Percentiles rank a stretch among this genome's conserved stretches.
phyloP scores from a whole-genome alignment of 2,329 filamentous ascomycete genomes.

The Ambrosiella beaveri region DNA sequence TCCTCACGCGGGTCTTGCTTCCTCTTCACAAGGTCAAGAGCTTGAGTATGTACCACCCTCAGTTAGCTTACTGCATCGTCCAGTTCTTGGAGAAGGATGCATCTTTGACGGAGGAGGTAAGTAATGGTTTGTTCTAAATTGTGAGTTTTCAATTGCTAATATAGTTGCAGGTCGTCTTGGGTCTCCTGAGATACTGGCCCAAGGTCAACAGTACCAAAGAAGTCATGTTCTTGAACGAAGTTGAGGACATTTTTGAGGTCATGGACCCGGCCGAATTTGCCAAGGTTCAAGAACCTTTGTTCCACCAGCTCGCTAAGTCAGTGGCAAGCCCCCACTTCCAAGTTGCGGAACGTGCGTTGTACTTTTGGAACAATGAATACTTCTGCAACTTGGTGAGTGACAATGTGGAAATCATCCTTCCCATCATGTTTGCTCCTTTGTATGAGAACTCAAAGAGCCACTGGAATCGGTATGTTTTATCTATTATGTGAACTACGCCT shows the following conservation, averaged over 20 bases:
- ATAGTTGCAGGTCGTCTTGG: constrained; percentile 59
- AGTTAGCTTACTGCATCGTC: constrained; percentile 95
- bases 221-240: constrained; percentile 98
- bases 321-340: constrained; percentile 98
- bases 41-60: constrained; percentile 98
- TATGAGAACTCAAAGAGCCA: constrained; percentile 99
- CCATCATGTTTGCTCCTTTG: constrained; percentile 96
- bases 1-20: constrained; percentile 80
- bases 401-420: constrained; percentile 94
- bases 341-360: constrained; percentile 88
- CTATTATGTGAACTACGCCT: background rate
- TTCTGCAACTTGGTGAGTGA: constrained; percentile 99
- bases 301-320: constrained; percentile 93
- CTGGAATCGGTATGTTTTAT: constrained; percentile 69
- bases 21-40: constrained; percentile 97
- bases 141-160: constrained; percentile 14
- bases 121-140: constrained; percentile 16
- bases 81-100: constrained; percentile 98
- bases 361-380: constrained; percentile 99
- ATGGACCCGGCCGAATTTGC: constrained; percentile 98
- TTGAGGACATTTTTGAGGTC: constrained; percentile 98
- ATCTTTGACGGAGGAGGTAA: constrained; percentile 84
- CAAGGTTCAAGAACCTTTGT: constrained; percentile 94
- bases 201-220: constrained; percentile 99
- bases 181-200: constrained; percentile 90